Evolutionary conservation across 169 alveolate species (phyloP), one percentile per base, ranked within the genome.

Genomic region (Cryptosporidium felis): DNA sequence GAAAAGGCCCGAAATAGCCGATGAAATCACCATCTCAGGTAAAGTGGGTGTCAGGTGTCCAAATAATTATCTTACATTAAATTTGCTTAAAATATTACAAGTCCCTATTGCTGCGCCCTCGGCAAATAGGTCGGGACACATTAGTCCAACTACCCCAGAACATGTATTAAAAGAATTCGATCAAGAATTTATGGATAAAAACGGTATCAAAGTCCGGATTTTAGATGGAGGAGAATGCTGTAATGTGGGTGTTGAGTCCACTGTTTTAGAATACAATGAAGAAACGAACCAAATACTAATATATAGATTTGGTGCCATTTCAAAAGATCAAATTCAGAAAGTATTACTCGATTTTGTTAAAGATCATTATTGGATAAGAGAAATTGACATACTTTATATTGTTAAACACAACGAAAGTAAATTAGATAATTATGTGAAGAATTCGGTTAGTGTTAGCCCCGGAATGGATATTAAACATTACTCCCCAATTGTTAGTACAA

Each of bases 81-180:
- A 91, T 58, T 81, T 97, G 21, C 90, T 97, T 12, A 82, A 91
- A 81, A 56, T 82, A 32, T 61, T 94, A 36, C 88, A 89, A 3
- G 60, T 92, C 0, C 99, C 99, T 0, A 90, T 97, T 14, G 98
- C 99, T 36, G 99, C 99, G 14, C 99, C 99, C 14, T 92, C 97
- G 16, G 99, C 99, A 0, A 97, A 97, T 89, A 91, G 94, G 88
- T 97, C 96, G 60, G 96, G 97, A 23, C 99, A 97, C 91, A 96
- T 97, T n/a, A 93, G 97, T 74, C 99, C 99, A 6, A 96, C 98
- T 0, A 91, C 91, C 38, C 95, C 98, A 10, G 89, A 91, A 40
- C 99, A 97, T 85, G 99, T 97, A 12, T 88, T 90, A 26, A 88
- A 94, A 58, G 99, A 97, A 89, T 97, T 97, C 79, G 80, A 60